Evolutionary conservation across 768 basidiomycete genomes (phyloP), one percentile per base, ranked within the genome.

Genomic region (Exsudoporus frostii): DNA sequence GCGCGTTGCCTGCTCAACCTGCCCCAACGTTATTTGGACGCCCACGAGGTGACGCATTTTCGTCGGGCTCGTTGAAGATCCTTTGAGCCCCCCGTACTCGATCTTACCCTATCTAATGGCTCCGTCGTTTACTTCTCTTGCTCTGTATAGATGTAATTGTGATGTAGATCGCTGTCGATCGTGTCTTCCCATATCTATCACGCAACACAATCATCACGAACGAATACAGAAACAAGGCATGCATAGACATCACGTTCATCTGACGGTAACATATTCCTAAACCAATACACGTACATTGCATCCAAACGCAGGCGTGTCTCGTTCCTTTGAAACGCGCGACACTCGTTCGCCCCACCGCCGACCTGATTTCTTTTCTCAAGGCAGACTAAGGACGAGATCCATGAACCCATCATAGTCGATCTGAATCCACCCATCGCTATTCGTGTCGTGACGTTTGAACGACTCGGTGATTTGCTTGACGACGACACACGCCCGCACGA

Each of bases 401-500:
- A 83, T 73, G 63, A 83, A 83, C 63, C 71, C 69, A 19, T 82
- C 82, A 60, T 82, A 83, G 62, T 74, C 76, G 60, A 83, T 73
- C 63, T 76, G 73, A 66, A 81, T 47, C 81, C 74, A 65, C 71
- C 65, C 84, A 68, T 81, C 78, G 4, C 77, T 68, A 59, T 92
- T 80, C 29, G 78, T 75, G 57, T 92, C 90, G 45, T 86, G 74
- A 42, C 75, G 68, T 51, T 76, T 76, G 76, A 91, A 91, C 32
- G 81, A 69, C 71, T 92, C 90, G 34, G 79, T 82, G 59, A 90
- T 74, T 65, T 89, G 86, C 73, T 87, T 90, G 55, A 90, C 79
- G 11, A 83, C 85, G 53, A 93, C 90, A 60, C 90, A 92, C 22
- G 88, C 88, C 50, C 90, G 82, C 24, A 92, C 86, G 74, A 92